Percentiles rank a stretch among this genome's conserved stretches.
Conservation (phyloP, 23 red algal genomes). For the Pyropia haitanensis region DNA sequence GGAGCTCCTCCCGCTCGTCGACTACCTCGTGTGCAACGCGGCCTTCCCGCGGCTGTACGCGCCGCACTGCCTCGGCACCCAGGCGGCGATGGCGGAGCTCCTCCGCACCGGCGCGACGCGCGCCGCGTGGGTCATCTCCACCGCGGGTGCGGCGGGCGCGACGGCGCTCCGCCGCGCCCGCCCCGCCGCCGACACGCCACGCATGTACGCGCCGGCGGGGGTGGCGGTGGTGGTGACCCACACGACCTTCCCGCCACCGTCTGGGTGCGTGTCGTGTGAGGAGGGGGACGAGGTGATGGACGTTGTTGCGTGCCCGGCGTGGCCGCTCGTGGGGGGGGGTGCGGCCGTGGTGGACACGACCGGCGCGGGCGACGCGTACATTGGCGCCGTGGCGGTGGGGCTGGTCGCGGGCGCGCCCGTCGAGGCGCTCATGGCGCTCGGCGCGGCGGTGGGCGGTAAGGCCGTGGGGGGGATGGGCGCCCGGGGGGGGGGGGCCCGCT, state of each 20-base stretch:
- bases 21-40: constrained; percentile 85
- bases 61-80: not conserved
- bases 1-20: constrained; percentile 58
- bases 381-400: constrained; percentile 65
- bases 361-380: constrained; percentile 94
- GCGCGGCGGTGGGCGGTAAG: constrained; percentile 33
- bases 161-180: constrained; percentile 13
- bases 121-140: constrained; percentile 28
- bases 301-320: constrained; percentile 56
- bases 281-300: constrained; percentile 6
- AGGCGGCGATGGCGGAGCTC: constrained; percentile 23
- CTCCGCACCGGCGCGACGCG: constrained; percentile 2
- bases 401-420: constrained; percentile 21
- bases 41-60: constrained; percentile 52
- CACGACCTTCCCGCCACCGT: constrained; percentile 9
- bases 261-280: not conserved
- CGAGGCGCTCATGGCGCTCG: constrained; percentile 57
- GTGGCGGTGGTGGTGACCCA: constrained; percentile 5
- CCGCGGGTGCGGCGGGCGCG: constrained; percentile 22
- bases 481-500: constrained; percentile 34
- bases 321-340: constrained; percentile 15
- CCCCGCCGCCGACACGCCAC: too few species aligned
- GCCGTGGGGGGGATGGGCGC: constrained; percentile 50
- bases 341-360: constrained; percentile 72
- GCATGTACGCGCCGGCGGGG: too few species aligned